Base-by-base conservation (phyloP, 441 rosid genomes). In the Euphorbia corollata region DNA sequence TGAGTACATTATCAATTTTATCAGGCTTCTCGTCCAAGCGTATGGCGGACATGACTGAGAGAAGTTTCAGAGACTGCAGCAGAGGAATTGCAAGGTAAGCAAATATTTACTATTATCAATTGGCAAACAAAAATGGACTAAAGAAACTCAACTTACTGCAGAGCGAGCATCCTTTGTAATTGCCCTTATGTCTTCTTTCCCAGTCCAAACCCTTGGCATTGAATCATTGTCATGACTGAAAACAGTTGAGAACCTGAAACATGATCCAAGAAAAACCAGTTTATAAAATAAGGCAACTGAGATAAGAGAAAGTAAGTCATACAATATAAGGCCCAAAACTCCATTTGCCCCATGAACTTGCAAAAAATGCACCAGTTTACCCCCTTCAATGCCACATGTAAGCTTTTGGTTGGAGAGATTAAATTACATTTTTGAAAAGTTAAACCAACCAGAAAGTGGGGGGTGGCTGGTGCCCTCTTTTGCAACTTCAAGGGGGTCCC, bases 141-240 rank as follows among this genome's bases (percentile, higher is more conserved):
- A 73, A 32, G 27, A 6, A 72, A 68, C 41, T 43, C 63, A 32
- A 62, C 71, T 77, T 86, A 93, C 96, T 77, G 83, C 87, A 20
- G 80, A 57, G 0, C 88, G 87, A 39, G 92, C 97, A 61, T 86
- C 82, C 80, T 80, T 86, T 48, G 89, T 83, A 59, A 86, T 89
- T 76, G 83, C 78, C 72, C 79, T 83, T 38, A 89, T 86, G 77
- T 93, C 90, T 79, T 93, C 89, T 73, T 87, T 89, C 67, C 92
- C 87, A 22, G 93, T 83, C 97, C 99, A 91, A 75, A 89, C 76
- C 72, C 97, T 81, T 56, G 87, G 95, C 91, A 89, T 78, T 59
- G 78, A 85, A 67, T 87, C 84, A 61, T 80, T 59, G 64, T 91
- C 92, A 75, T 82, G 81, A 78, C 76, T 82, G 79, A 93, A 93